These are phyloP conservation scores for Magnaporthiopsis poae DNA, from an alignment of 2,329 filamentous ascomycete genomes.

Conservation along the genomic window DNA sequence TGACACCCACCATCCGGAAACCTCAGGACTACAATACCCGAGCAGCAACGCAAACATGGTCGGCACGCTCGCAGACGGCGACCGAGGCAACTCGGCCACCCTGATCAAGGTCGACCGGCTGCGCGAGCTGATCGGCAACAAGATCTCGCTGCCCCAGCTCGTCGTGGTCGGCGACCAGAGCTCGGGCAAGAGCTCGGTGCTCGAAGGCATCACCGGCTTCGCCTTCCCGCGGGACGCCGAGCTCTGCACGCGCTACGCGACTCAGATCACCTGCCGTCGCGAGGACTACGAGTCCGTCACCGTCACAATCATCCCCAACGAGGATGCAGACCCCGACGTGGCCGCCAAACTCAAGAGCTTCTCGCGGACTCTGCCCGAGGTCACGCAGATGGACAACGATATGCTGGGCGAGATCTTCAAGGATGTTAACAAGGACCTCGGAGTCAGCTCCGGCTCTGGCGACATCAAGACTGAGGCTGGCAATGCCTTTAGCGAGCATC, in stretches of 20 bases:
- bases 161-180: slow-evolving; percentile 78
- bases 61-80: background rate
- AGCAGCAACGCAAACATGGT: background rate
- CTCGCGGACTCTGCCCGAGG: slow-evolving; percentile 8
- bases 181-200: slow-evolving; percentile 74
- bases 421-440: slow-evolving; percentile 21
- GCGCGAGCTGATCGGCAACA: slow-evolving; percentile 17
- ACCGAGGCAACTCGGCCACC: slow-evolving; percentile 13
- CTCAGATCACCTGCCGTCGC: slow-evolving; percentile 35
- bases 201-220: slow-evolving; percentile 53
- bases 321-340: slow-evolving; percentile 10
- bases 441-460: background rate
- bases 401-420: slow-evolving; percentile 21
- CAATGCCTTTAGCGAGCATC: slow-evolving; percentile 34
- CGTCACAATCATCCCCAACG: slow-evolving; percentile 32
- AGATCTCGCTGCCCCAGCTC: slow-evolving; percentile 35
- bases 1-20: too few species aligned
- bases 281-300: slow-evolving; percentile 24
- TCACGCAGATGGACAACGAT: slow-evolving; percentile 7
- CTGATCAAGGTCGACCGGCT: slow-evolving; percentile 20
- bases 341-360: slow-evolving; percentile 9
- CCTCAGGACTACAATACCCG: too few species aligned
- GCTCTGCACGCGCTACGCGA: slow-evolving; percentile 40
- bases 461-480: background rate
- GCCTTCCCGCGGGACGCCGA: slow-evolving; percentile 34